Percentiles rank a stretch among this genome's conserved stretches.
Evolutionary conservation across 163 green algal genomes (phyloP).

Genomic region (Botryococcus braunii): DNA sequence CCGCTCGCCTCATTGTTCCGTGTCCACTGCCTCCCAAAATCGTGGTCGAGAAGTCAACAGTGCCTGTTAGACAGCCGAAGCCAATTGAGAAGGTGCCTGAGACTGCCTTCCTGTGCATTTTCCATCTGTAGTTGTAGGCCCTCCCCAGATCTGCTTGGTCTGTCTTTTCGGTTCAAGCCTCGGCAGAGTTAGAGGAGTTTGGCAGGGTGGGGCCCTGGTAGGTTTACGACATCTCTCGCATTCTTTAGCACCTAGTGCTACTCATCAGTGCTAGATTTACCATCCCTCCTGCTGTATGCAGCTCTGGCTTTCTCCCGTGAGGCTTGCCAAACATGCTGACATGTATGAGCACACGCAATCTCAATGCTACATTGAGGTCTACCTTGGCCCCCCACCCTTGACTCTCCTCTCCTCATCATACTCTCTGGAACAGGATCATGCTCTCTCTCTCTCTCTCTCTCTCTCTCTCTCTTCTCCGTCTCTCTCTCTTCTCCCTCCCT

Average conservation of each 20-base stretch:
- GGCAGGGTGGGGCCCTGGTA: neutral
- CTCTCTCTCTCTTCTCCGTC: too few relatives aligned
- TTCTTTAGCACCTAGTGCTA: neutral
- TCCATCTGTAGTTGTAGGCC: neutral
- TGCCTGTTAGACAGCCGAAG: slow-evolving; percentile 99
- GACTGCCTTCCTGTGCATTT: neutral
- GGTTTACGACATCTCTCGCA: neutral
- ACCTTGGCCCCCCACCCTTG: too few relatives aligned
- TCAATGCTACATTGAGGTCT: too few relatives aligned
- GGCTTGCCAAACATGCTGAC: too few relatives aligned
- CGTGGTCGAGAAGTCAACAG: slow-evolving; percentile 99
- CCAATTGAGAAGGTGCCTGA: slow-evolving; percentile 91
- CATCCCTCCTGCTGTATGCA: too few relatives aligned
- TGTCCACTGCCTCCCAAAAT: slow-evolving; percentile 85
- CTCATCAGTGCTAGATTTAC: neutral
- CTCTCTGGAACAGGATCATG: too few relatives aligned
- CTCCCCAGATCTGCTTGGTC: neutral
- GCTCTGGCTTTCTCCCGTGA: too few relatives aligned
- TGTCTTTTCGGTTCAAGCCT: too few relatives aligned
- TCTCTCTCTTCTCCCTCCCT: too few relatives aligned
- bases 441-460: too few relatives aligned
- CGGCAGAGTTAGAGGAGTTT: neutral
- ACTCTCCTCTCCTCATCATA: too few relatives aligned
- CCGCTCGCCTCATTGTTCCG: slow-evolving; percentile 88
- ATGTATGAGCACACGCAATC: too few relatives aligned